A percentile compares a stretch with the other conserved stretches of the same genome.
phyloP scores from a whole-genome alignment of 306 rosid genomes.

The Quercus gilva region DNA sequence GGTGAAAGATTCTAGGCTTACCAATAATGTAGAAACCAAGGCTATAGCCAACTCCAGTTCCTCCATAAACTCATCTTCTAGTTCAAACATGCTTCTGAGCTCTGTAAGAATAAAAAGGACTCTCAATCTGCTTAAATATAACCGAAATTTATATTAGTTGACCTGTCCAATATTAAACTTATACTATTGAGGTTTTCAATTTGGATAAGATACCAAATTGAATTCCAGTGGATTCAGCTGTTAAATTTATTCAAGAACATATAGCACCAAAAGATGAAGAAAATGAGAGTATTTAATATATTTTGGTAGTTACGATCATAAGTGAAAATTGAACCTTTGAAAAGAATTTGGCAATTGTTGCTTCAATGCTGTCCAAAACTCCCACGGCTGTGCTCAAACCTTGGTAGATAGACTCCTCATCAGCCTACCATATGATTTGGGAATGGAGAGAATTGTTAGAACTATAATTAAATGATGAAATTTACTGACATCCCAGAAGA shows the following conservation, averaged over 20 bases:
- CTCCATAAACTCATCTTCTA: constrained; percentile 41
- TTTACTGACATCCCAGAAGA: not conserved
- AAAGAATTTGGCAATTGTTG: constrained; percentile 31
- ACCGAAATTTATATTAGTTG: not conserved
- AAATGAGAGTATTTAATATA: not conserved
- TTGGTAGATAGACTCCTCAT: constrained; percentile 38
- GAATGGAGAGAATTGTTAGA: no score
- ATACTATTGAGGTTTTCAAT: not conserved
- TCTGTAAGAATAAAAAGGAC: constrained; percentile 62
- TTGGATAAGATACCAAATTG: not conserved
- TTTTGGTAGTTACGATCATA: not conserved
- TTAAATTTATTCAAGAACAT: not conserved
- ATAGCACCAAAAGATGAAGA: not conserved
- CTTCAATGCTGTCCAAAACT: constrained; percentile 44
- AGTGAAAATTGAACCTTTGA: constrained; percentile 39
- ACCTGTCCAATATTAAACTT: not conserved
- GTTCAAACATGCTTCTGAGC: constrained; percentile 43
- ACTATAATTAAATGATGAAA: no score
- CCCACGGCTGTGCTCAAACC: constrained; percentile 44
- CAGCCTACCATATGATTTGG: constrained; percentile 27
- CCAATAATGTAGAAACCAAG: constrained; percentile 35
- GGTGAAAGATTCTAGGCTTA: constrained; percentile 20
- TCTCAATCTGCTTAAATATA: constrained; percentile 45
- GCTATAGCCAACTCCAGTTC: constrained; percentile 34
- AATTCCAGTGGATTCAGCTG: not conserved